Base-by-base conservation (phyloP, 2,329 filamentous ascomycete genomes). In the Pyrenochaeta sp. region DNA sequence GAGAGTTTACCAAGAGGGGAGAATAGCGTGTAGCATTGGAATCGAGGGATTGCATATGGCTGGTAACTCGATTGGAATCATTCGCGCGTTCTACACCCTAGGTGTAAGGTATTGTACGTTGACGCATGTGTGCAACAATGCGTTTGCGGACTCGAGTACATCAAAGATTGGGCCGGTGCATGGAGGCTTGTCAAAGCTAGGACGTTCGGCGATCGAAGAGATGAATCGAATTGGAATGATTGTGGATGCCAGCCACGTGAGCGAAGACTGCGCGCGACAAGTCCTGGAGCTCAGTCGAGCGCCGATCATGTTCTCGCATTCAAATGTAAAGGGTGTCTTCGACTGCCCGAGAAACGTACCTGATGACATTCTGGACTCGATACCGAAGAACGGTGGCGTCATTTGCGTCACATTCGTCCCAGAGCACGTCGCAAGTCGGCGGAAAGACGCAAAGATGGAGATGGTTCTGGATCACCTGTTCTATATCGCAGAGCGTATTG, bases 191-290 rank as follows among this genome's bases (percentile, higher is more conserved):
- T 97, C 90, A 57, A 80, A 83, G 0, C 82, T 83, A 0, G 93
- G 93, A 8, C 84, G 85, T 50, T 72, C 82, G 12, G 78, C 96
- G 0, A 82, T 97, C 30, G 81, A 81, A 22, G 93, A 97, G 81
- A 97, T 97, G 93, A 97, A 97, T 75, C 85, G 93, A 1, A 81
- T 97, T 1, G 93, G 93, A 19, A 92, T 97, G 88, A 88, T 97
- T 25, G 90, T 97, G 36, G 93, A 97, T 73, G 82, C 97, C 28
- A 84, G 90, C 7, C 93, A 97, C 76, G 86, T 88, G n/a, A 83
- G 89, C 66, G 84, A 86, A 53, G 90, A 93, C 56, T 96, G 92
- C 0, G 94, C 95, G 91, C 80, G 88, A 8, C 90, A 96, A 65
- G 91, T 93, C 0, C 84, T 97, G 0, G 87, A 46, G 12, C 12